Conservation (phyloP, 2,329 filamentous ascomycete genomes). For the Fusarium sp. region DNA sequence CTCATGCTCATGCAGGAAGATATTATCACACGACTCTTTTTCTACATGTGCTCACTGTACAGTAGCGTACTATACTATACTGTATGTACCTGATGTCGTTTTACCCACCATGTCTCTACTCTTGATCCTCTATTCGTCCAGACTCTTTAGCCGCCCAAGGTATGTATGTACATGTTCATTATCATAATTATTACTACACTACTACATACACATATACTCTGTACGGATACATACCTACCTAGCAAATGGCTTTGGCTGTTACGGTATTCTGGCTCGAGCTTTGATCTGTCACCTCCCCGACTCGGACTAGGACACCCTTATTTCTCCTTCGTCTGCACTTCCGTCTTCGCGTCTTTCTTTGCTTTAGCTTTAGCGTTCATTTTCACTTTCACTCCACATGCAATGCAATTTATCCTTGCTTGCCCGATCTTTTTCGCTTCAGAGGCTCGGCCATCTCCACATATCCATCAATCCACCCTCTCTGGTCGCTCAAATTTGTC, state of each 20-base stretch:
- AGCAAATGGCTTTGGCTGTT: constrained; percentile 8
- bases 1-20: constrained; percentile 16
- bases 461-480: constrained; percentile 10
- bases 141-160: constrained; percentile 11
- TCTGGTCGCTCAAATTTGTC: constrained; percentile 22
- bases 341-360: constrained; percentile 12
- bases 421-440: constrained; percentile 31
- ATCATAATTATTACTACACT: constrained; percentile 1
- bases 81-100: constrained; percentile 41
- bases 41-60: constrained; percentile 6
- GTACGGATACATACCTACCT: too few relatives aligned
- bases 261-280: background rate
- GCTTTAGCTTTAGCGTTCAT: constrained; percentile 26
- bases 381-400: constrained; percentile 18
- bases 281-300: constrained; percentile 31
- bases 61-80: constrained; percentile 6
- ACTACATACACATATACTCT: background rate
- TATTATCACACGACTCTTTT: constrained; percentile 26
- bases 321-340: constrained; percentile 38
- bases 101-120: constrained; percentile 47
- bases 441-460: constrained; percentile 35
- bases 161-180: background rate
- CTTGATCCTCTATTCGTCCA: constrained; percentile 36
- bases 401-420: constrained; percentile 33
- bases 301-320: constrained; percentile 25